Percentiles rank a stretch among this genome's conserved stretches.
These are phyloP conservation scores for Phytophthora foliorum DNA, from an alignment of 352 stramenopile genomes.

Conservation along the genomic window DNA sequence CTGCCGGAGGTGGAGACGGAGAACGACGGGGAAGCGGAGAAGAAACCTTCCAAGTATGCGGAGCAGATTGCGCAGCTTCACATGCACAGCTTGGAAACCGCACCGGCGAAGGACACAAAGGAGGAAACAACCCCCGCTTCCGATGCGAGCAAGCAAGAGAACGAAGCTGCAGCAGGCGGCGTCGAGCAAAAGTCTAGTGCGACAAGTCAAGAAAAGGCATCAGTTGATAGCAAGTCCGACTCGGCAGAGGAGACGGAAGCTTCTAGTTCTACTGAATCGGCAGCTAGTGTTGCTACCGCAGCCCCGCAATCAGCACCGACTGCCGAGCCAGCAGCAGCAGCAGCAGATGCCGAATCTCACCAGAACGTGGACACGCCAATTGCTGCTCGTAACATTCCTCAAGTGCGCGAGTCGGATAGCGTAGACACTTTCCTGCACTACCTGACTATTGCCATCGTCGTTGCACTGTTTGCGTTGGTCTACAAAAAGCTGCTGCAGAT, in stretches of 20 bases:
- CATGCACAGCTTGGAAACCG: conserved; percentile 76
- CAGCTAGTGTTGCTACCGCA: background rate
- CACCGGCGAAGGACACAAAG: conserved; percentile 20
- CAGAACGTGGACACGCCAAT: conserved; percentile 21
- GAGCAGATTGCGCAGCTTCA: conserved; percentile 86
- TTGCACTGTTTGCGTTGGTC: conserved; percentile 77
- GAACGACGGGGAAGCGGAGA: conserved; percentile 29
- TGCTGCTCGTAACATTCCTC: conserved; percentile 17
- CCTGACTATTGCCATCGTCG: conserved; percentile 65
- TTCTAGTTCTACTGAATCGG: conserved; percentile 8
- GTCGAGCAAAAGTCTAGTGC: background rate
- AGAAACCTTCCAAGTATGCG: conserved; percentile 76
- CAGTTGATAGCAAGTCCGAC: conserved; percentile 13
- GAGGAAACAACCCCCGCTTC: conserved; percentile 7
- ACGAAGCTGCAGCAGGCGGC: background rate
- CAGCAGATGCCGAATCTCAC: conserved; percentile 13
- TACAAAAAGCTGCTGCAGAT: conserved; percentile 88
- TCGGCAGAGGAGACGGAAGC: conserved; percentile 13
- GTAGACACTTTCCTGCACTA: conserved; percentile 81
- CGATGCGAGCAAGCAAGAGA: conserved; percentile 7
- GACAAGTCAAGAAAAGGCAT: conserved; percentile 1
- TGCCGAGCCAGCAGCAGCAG: conserved; percentile 9
- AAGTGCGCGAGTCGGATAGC: conserved; percentile 49
- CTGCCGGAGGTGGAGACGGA: conserved; percentile 60
- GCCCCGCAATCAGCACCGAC: conserved; percentile 3